Base-by-base conservation (phyloP, 805 yeast species). In the Metschnikowia proteae region DNA sequence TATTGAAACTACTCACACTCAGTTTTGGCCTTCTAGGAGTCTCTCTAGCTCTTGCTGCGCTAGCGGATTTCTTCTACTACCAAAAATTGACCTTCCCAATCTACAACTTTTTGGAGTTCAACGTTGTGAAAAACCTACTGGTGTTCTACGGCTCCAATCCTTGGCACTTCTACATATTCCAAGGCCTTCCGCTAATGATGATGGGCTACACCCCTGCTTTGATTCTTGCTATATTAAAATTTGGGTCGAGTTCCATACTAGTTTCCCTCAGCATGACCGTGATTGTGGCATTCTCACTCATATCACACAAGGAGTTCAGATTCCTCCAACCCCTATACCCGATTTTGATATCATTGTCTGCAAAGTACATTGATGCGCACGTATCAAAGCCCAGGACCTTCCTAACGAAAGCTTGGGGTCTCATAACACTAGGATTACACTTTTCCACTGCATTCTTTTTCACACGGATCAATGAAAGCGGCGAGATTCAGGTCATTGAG, bases 241-340 rank as follows among this genome's bases (percentile, higher is more conserved):
- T 52, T 28, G 6, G 45, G 26, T 53, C 54, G 44, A 37, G 50
- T 7, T 51, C 57, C 26, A 11, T 58, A 25, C 50, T 66, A 17
- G 65, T 59, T 29, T 55, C 50, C 40, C 63, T 55, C 51, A 43
- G 77, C 0, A 17, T 74, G 0, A 47, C 77, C 4, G 84, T 84
- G 39, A 43, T 86, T 1, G 43, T 66, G 0, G 70, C 74, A 0
- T 88, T 86, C 57, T 86, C 97, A 0, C 45, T 71, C 2, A 77
- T 94, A 17, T 70, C 77, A 8, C 99, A 94, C 65, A 94, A 94
- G 62, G 99, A 94, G 62, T 86, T 90, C 57, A 76, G 99, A 40
- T 94, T 94, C 63, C 74, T 95, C 13, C 89, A 84, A 57, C 96
- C 95, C 1, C 61, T 94, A 45, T 83, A 87, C 67, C 97, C 99